Evolutionary conservation across 2,329 filamentous ascomycete genomes (phyloP), one percentile per base, ranked within the genome.

Genomic region (Aspergillus niger): DNA sequence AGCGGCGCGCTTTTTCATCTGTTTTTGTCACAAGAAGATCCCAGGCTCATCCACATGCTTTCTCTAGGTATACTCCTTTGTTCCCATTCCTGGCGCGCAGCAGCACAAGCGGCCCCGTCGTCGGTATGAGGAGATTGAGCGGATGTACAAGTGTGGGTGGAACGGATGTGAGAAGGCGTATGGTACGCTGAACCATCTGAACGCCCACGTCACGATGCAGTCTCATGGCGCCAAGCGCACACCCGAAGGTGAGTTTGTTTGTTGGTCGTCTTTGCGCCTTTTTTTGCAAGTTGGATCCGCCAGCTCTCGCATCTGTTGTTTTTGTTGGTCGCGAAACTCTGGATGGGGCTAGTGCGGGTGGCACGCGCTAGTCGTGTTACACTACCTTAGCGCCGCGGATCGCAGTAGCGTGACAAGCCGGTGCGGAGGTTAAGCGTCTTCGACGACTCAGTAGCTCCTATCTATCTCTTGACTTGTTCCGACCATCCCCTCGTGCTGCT

Each of bases 81-180:
- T 98, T 32, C 94, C 95, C 0, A 98, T 98, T 71, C 95, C 95
- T 2, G 95, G 95, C 65, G 92, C 94, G 11, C 93, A 97, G 75
- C 95, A 99, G 76, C 94, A 98, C 77, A 99, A 99, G 82, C 88
- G 95, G 60, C 95, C 95, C 11, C 87, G 95, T 65, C 85, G 95
- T 70, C 87, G 95, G 57, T 99, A 97, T 71, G 95, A 99, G 78
- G 95, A 99, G 76, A 99, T 99, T 70, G 95, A 99, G 81, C 89
- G 95, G 74, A 98, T 99, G 95, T 98, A 99, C 83, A 98, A 98
- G 79, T 99, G 95, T 74, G 95, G 94, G 26, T 98, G 92, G 91
- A 94, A 97, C 67, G 93, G 93, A 8, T 99, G 95, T 74, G 95
- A 99, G 79, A 99, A 99, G 80, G 95, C 95, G 2, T 99, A 99